Evolutionary conservation across 192 early-diverging fungal genomes (phyloP).

Genomic region (Rhizoclosmatium globosum): DNA sequence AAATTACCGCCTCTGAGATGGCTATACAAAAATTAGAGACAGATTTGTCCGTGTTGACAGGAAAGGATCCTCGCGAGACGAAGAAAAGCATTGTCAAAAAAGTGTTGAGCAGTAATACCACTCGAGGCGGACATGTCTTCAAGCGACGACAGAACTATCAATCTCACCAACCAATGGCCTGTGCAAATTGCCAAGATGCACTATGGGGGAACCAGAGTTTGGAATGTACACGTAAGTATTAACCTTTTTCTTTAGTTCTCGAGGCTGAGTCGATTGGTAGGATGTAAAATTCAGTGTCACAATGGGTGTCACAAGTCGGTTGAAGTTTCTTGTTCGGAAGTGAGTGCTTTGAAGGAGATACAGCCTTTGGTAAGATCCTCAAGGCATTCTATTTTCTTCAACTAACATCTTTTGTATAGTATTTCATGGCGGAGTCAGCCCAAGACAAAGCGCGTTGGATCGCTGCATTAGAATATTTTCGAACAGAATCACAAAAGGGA

Average conservation of each 20-base stretch:
- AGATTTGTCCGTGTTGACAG: neutral
- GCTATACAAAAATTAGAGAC: constrained; percentile 22
- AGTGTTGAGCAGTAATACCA: constrained; percentile 21
- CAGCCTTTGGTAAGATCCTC: constrained; percentile 46
- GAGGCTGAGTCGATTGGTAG: neutral
- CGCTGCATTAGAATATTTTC: constrained; percentile 47
- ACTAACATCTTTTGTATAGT: constrained; percentile 41
- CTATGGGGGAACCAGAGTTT: constrained; percentile 58
- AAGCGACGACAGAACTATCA: constrained; percentile 43
- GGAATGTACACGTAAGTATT: constrained; percentile 54
- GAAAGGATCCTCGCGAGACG: neutral
- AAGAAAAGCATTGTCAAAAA: constrained; percentile 25
- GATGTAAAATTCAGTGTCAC: constrained; percentile 35
- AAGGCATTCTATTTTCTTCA: neutral
- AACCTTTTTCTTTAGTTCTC: neutral
- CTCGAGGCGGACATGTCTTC: constrained; percentile 49
- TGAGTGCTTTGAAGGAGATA: constrained; percentile 41
- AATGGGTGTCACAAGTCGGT: constrained; percentile 35
- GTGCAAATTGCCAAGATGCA: constrained; percentile 59
- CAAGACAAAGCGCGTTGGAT: constrained; percentile 53
- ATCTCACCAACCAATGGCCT: constrained; percentile 60
- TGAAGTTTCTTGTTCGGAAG: constrained; percentile 51
- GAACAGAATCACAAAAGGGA: constrained; percentile 40
- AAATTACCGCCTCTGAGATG: constrained; percentile 30
- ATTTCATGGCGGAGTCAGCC: constrained; percentile 58